A percentile compares a stretch with the other conserved stretches of the same genome.
Conservation (phyloP, 106 monocot species). For the Allium sativum region DNA sequence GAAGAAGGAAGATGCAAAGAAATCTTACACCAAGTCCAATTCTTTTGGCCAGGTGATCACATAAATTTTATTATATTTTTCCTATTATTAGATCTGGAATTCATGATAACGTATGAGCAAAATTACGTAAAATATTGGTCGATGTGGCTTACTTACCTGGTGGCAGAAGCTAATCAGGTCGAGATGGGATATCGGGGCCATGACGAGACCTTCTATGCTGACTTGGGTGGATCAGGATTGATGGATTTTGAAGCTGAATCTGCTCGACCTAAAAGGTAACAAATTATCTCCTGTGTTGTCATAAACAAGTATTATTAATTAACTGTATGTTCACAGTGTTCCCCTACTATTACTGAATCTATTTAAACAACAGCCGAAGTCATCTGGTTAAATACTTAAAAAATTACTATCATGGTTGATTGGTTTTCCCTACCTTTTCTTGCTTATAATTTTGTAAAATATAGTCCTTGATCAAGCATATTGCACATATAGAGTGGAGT, state of each 20-base stretch:
- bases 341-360: no score
- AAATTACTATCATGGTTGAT: no score
- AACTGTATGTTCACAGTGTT: no score
- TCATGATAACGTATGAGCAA: constrained; percentile 10
- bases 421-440: no score
- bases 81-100: neutral
- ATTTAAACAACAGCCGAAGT: no score
- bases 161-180: constrained; percentile 86
- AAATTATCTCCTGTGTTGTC: neutral
- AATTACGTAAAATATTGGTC: constrained; percentile 25
- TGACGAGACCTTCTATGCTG: constrained; percentile 48
- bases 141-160: constrained; percentile 73
- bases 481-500: no score
- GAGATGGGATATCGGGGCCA: constrained; percentile 61
- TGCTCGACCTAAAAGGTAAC: constrained; percentile 70
- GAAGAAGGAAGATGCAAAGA: constrained; percentile 82
- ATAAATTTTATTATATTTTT: neutral
- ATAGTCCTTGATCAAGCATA: no score
- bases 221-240: constrained; percentile 54
- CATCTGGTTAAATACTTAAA: no score
- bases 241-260: constrained; percentile 91
- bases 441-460: no score
- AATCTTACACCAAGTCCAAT: constrained; percentile 58
- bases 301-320: no score
- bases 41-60: constrained; percentile 1